These are phyloP conservation scores for Calocybe gambosa DNA, from an alignment of 1,284 basidiomycete species.

Conservation along the genomic window DNA sequence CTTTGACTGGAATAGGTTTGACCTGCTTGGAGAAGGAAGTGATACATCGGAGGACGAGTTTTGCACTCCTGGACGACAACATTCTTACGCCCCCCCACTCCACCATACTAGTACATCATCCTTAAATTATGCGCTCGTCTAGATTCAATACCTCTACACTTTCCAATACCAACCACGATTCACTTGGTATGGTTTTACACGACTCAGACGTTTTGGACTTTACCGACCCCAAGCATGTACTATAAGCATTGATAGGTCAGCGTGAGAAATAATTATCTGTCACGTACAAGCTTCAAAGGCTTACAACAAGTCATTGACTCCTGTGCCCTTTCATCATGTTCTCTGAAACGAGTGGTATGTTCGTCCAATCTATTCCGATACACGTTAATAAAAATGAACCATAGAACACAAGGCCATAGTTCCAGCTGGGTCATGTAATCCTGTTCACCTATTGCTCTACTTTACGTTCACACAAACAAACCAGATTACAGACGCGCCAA, in stretches of 20 bases:
- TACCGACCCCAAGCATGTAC: too few relatives aligned
- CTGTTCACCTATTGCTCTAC: background rate
- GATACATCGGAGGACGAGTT: conserved; percentile 29
- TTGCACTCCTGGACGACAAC: conserved; percentile 7
- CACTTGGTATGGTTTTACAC: too few relatives aligned
- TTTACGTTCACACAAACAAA: background rate
- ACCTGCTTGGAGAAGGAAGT: conserved; percentile 51
- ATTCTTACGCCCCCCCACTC: conserved; percentile 17
- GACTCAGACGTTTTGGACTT: too few relatives aligned
- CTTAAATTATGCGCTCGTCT: conserved; percentile 25
- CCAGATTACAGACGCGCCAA: conserved; percentile 47
- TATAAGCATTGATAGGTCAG: too few relatives aligned
- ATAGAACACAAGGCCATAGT: conserved; percentile 4
- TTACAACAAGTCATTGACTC: too few relatives aligned
- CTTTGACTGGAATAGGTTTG: conserved; percentile 42
- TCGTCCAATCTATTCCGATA: background rate
- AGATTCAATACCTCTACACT: background rate
- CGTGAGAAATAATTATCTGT: too few relatives aligned
- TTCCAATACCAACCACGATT: background rate
- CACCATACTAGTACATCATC: conserved; percentile 24
- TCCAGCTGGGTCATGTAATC: conserved; percentile 14
- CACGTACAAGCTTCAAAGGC: too few relatives aligned
- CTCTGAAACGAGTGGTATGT: background rate
- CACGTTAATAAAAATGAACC: background rate
- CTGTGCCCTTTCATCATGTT: background rate